A percentile compares a stretch with the other conserved stretches of the same genome.
Evolutionary conservation across 768 basidiomycete species (phyloP).

Genomic region (Boletus patriciae): DNA sequence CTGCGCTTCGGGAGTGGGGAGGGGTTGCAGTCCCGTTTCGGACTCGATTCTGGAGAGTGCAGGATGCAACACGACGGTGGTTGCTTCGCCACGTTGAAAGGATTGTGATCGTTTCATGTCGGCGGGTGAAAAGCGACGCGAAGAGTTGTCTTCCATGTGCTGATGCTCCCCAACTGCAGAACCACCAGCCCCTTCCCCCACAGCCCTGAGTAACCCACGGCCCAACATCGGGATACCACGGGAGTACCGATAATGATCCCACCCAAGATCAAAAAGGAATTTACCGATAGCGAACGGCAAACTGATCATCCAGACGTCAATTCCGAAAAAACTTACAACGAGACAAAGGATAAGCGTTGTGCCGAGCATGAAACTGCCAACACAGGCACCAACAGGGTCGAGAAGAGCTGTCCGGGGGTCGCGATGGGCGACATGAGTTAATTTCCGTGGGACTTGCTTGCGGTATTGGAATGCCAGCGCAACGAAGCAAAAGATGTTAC

Average conservation of each 20-base stretch:
- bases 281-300: slow-evolving; percentile 78
- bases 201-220: not conserved
- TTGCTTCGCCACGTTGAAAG: slow-evolving; percentile 5
- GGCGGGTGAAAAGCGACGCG: not conserved
- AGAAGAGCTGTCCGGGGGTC: slow-evolving; percentile 62
- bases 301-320: slow-evolving; percentile 83
- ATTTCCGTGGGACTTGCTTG: slow-evolving; percentile 47
- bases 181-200: not conserved
- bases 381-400: slow-evolving; percentile 71
- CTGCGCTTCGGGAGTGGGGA: not conserved
- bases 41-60: not conserved
- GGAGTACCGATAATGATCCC: slow-evolving; percentile 53
- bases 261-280: slow-evolving; percentile 61
- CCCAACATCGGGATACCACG: slow-evolving; percentile 26
- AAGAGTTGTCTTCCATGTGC: not conserved
- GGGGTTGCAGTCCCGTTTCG: not conserved
- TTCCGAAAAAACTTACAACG: slow-evolving; percentile 68
- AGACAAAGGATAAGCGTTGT: slow-evolving; percentile 72
- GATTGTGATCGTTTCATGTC: not conserved
- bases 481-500: slow-evolving; percentile 60
- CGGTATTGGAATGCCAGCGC: slow-evolving; percentile 63
- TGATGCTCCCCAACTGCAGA: not conserved
- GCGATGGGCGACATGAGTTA: slow-evolving; percentile 39
- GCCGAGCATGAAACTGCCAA: slow-evolving; percentile 68
- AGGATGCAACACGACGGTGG: not conserved